Conservation (phyloP, 345 rosid genomes). For the Populus pruinosa region DNA sequence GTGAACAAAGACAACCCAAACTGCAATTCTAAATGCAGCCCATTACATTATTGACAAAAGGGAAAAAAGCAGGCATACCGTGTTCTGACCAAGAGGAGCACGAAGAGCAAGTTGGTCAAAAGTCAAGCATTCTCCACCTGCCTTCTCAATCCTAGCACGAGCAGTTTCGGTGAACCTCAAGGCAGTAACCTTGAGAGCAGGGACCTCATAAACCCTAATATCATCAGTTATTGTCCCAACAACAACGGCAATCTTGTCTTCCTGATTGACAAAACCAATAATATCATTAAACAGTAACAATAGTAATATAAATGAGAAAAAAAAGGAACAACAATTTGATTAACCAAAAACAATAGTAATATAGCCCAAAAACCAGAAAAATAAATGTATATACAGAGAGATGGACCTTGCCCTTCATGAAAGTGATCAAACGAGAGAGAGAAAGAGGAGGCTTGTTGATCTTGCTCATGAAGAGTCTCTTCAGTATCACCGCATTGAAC, state of each 20-base stretch:
- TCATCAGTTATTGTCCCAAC: slow-evolving; percentile 90
- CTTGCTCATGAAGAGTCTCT: slow-evolving; percentile 96
- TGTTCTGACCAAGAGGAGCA: slow-evolving; percentile 95
- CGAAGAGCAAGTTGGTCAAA: slow-evolving; percentile 89
- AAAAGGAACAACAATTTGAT: background rate
- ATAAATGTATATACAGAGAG: background rate
- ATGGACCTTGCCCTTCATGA: slow-evolving; percentile 69
- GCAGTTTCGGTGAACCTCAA: slow-evolving; percentile 90
- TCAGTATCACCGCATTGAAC: slow-evolving; percentile 87
- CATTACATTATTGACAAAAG: background rate
- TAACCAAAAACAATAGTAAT: no score
- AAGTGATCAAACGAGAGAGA: slow-evolving; percentile 64
- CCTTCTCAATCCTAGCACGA: slow-evolving; percentile 93
- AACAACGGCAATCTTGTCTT: slow-evolving; percentile 71
- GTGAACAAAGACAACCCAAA: no score
- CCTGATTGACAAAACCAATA: slow-evolving; percentile 36
- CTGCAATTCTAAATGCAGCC: background rate
- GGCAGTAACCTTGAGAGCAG: slow-evolving; percentile 80
- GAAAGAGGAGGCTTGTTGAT: slow-evolving; percentile 89
- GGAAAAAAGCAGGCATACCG: slow-evolving; percentile 36
- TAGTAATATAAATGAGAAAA: background rate
- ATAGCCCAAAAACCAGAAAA: background rate
- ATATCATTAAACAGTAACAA: background rate
- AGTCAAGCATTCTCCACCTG: slow-evolving; percentile 97
- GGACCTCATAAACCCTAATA: slow-evolving; percentile 72